phyloP scores from a whole-genome alignment of 2,329 filamentous ascomycete genomes.

The Blastomyces gilchristii region DNA sequence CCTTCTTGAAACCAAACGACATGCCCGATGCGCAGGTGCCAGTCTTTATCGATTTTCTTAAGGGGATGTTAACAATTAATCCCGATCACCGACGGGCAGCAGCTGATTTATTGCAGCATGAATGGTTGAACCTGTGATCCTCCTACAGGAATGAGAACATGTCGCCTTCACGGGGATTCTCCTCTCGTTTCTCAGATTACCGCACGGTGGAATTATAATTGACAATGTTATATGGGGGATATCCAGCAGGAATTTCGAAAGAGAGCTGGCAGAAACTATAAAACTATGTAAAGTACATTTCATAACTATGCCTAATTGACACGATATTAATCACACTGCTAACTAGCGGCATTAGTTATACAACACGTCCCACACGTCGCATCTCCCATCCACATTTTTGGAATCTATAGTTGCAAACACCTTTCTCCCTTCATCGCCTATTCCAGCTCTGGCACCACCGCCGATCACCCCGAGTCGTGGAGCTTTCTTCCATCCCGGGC shows the following conservation, averaged over 20 bases:
- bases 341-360: background rate
- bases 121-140: slow-evolving; percentile 16
- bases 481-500: slow-evolving; percentile 18
- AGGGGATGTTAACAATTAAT: slow-evolving; percentile 21
- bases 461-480: slow-evolving; percentile 15
- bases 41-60: slow-evolving; percentile 21
- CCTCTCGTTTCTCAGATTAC: background rate
- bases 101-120: slow-evolving; percentile 19
- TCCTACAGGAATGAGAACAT: background rate
- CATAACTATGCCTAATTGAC: background rate
- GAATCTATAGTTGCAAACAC: slow-evolving; percentile 9
- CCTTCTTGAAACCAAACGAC: slow-evolving; percentile 20
- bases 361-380: background rate
- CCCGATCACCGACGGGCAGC: slow-evolving; percentile 19
- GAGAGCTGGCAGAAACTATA: background rate
- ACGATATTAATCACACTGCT: background rate
- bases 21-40: slow-evolving; percentile 20
- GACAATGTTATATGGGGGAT: background rate
- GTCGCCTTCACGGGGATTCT: background rate
- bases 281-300: background rate
- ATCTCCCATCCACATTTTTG: slow-evolving; percentile 4
- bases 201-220: background rate
- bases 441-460: slow-evolving; percentile 12
- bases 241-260: background rate
- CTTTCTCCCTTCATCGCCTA: slow-evolving; percentile 10